phyloP scores from a whole-genome alignment of 2,329 filamentous ascomycete species.

The Cordyceps cicadae region DNA sequence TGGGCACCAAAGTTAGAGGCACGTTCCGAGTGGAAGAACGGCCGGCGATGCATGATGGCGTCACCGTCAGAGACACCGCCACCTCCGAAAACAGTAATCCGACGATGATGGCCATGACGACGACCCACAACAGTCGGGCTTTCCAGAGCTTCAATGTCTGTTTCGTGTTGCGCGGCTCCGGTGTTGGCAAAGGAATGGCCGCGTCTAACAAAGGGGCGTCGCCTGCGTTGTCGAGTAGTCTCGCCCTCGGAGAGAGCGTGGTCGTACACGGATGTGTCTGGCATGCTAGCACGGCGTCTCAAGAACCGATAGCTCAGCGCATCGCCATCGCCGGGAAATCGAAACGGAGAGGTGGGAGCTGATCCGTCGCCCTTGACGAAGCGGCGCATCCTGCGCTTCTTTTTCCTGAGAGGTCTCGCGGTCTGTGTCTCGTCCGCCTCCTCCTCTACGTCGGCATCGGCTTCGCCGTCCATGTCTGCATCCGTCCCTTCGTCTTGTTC shows the following conservation, averaged over 20 bases:
- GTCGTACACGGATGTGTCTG: slow-evolving; percentile 48
- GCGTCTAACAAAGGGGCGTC: slow-evolving; percentile 46
- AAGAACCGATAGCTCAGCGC: slow-evolving; percentile 42
- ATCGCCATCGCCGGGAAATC: slow-evolving; percentile 34
- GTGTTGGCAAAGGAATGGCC: slow-evolving; percentile 51
- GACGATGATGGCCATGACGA: slow-evolving; percentile 55
- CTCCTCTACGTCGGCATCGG: slow-evolving; percentile 69
- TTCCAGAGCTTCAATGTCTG: slow-evolving; percentile 45
- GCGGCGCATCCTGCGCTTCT: slow-evolving; percentile 55
- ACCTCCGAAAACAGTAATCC: slow-evolving; percentile 57
- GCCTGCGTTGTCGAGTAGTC: slow-evolving; percentile 52
- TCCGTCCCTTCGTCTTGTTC: slow-evolving; percentile 41
- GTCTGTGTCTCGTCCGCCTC: slow-evolving; percentile 67
- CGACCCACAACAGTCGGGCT: slow-evolving; percentile 38
- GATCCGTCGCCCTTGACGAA: slow-evolving; percentile 49
- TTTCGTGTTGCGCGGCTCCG: slow-evolving; percentile 38
- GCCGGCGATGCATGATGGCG: slow-evolving; percentile 46
- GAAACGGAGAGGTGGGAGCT: slow-evolving; percentile 56
- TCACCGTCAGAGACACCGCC: slow-evolving; percentile 58
- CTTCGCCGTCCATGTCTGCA: slow-evolving; percentile 43
- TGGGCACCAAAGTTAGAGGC: slow-evolving; percentile 68
- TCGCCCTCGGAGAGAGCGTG: slow-evolving; percentile 69
- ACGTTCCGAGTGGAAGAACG: slow-evolving; percentile 56
- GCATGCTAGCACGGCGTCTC: slow-evolving; percentile 57
- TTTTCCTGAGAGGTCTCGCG: slow-evolving; percentile 37